A percentile compares a stretch with the other conserved stretches of the same genome.
These are phyloP conservation scores for Colletotrichum tropicale DNA, from an alignment of 2,329 filamentous ascomycete species.

Conservation along the genomic window DNA sequence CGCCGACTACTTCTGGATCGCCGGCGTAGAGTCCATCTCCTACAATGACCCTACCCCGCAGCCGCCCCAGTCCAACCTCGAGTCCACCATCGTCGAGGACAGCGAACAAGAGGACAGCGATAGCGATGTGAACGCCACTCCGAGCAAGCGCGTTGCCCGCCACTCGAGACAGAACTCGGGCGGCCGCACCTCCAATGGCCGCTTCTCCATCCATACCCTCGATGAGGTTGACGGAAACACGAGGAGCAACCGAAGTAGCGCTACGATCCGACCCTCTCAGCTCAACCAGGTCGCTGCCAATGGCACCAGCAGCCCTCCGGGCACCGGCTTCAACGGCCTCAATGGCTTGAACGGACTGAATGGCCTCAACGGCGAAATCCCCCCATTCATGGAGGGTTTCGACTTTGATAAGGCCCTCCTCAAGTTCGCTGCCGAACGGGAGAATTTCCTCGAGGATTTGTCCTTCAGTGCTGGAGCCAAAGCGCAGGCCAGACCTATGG, in stretches of 20 bases:
- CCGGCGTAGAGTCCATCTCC: conserved; percentile 70
- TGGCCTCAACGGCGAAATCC: conserved; percentile 10
- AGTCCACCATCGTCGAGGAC: conserved; percentile 67
- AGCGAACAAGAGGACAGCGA: conserved; percentile 57
- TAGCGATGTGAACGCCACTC: conserved; percentile 30
- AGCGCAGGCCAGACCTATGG: conserved; percentile 71
- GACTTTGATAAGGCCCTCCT: conserved; percentile 93
- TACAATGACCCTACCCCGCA: conserved; percentile 59
- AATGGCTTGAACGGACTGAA: conserved; percentile 33
- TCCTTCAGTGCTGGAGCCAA: conserved; percentile 86
- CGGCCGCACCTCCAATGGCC: conserved; percentile 61
- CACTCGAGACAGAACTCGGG: conserved; percentile 67
- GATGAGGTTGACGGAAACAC: conserved; percentile 65
- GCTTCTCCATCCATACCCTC: conserved; percentile 58
- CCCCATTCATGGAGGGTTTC: conserved; percentile 52
- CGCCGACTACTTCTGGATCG: conserved; percentile 80
- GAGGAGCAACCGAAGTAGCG: conserved; percentile 68
- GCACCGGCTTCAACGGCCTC: conserved; percentile 26
- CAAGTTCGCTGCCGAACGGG: conserved; percentile 95
- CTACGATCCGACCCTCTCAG: conserved; percentile 60
- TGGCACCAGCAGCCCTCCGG: conserved; percentile 15
- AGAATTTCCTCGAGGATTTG: conserved; percentile 91
- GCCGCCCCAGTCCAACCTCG: conserved; percentile 47
- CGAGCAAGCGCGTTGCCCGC: conserved; percentile 45
- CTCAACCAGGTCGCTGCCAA: conserved; percentile 21